These are phyloP conservation scores for Marasmius fiardii DNA, from an alignment of 1,284 basidiomycete genomes.

Conservation along the genomic window DNA sequence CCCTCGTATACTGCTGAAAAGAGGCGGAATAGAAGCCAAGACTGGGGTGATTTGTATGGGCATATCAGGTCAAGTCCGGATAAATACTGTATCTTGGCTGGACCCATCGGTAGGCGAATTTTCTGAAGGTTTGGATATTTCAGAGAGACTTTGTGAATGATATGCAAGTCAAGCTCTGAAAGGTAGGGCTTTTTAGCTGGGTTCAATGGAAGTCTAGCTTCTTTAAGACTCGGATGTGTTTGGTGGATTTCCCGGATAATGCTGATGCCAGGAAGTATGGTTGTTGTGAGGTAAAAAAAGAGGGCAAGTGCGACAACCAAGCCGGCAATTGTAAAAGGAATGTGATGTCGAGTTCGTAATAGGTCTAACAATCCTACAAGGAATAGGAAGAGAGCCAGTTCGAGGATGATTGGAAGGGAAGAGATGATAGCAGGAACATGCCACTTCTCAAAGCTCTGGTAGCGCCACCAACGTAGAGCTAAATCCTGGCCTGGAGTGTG, in stretches of 20 bases:
- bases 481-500: background rate
- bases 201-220: background rate
- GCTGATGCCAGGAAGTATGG: background rate
- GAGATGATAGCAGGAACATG: background rate
- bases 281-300: background rate
- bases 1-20: background rate
- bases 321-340: background rate
- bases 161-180: no score
- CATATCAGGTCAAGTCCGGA: background rate
- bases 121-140: no score
- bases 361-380: conserved; percentile 5
- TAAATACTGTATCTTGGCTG: no score
- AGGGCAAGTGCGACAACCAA: background rate
- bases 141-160: no score
- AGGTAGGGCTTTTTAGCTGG: no score
- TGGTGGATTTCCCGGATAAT: background rate
- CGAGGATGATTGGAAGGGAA: background rate
- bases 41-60: conserved; percentile 2
- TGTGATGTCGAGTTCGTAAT: background rate
- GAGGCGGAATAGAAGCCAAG: background rate
- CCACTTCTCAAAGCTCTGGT: background rate
- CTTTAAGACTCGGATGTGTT: background rate
- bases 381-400: conserved; percentile 3
- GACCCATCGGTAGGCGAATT: no score
- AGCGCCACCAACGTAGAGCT: background rate